phyloP scores from a whole-genome alignment of 768 basidiomycete genomes.

The Lactifluus pinguis region DNA sequence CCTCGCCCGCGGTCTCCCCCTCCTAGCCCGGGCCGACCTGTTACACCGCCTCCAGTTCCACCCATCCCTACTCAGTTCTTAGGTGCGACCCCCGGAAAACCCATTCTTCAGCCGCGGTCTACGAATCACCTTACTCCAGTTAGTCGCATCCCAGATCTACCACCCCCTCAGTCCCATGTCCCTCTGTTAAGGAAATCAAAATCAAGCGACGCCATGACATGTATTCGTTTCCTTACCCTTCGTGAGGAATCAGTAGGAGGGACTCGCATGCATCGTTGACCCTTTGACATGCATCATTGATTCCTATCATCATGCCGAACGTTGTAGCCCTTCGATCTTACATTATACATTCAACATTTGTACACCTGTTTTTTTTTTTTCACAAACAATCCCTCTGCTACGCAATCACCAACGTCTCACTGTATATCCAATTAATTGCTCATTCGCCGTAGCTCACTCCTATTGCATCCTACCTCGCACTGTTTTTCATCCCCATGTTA shows the following conservation, averaged over 20 bases:
- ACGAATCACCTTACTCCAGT: constrained; percentile 24
- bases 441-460: background rate
- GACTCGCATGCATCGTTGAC: background rate
- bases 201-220: constrained; percentile 35
- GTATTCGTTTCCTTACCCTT: constrained; percentile 41
- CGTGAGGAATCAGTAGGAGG: constrained; percentile 27
- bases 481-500: constrained; percentile 6
- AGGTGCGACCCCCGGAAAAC: background rate
- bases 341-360: constrained; percentile 8
- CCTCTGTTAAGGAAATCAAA: constrained; percentile 16
- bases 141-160: constrained; percentile 22
- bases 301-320: background rate
- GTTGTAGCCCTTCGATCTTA: constrained; percentile 5
- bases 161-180: background rate
- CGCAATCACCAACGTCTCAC: constrained; percentile 3
- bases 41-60: constrained; percentile 17
- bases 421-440: constrained; percentile 11
- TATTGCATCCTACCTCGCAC: constrained; percentile 1
- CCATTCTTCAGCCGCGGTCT: constrained; percentile 9
- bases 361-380: constrained; percentile 5
- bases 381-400: background rate
- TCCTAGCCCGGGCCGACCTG: constrained; percentile 18
- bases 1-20: constrained; percentile 32
- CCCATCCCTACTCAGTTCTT: constrained; percentile 18
- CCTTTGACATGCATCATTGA: background rate